Conservation (phyloP, 257 asterid genomes). For the Schizonepeta tenuifolia region DNA sequence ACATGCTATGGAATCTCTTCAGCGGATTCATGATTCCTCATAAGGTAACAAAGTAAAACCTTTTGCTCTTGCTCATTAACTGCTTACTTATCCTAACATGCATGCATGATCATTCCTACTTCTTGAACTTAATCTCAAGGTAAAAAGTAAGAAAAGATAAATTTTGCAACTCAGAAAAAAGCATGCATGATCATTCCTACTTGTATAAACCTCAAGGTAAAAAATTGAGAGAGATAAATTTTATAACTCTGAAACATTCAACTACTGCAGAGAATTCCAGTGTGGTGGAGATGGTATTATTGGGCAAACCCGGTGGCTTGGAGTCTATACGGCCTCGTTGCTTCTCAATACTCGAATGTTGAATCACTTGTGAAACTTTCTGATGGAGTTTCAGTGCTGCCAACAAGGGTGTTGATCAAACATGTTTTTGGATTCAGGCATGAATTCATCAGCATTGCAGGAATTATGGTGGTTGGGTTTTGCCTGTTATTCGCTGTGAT, state of each 20-base stretch:
- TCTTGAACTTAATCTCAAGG: not conserved
- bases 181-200: too few relatives aligned
- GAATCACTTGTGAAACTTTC: conserved; percentile 59
- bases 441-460: conserved; percentile 68
- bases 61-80: conserved; percentile 7
- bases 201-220: too few relatives aligned
- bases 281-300: conserved; percentile 98
- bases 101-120: not conserved
- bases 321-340: conserved; percentile 87
- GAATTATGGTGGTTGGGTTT: conserved; percentile 77
- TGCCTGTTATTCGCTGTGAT: conserved; percentile 71
- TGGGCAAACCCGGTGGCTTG: conserved; percentile 98
- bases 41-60: conserved; percentile 57
- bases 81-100: too few relatives aligned
- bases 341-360: conserved; percentile 74
- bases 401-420: conserved; percentile 52
- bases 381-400: conserved; percentile 55
- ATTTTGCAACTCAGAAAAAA: conserved; percentile 15
- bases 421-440: conserved; percentile 79
- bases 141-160: not conserved
- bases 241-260: conserved; percentile 21
- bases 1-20: conserved; percentile 97
- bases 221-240: not conserved
- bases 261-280: conserved; percentile 69
- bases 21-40: conserved; percentile 95